Evolutionary conservation across 2,329 filamentous ascomycete species (phyloP), one percentile per base, ranked within the genome.

Genomic region (Neoarthrinium moseri): DNA sequence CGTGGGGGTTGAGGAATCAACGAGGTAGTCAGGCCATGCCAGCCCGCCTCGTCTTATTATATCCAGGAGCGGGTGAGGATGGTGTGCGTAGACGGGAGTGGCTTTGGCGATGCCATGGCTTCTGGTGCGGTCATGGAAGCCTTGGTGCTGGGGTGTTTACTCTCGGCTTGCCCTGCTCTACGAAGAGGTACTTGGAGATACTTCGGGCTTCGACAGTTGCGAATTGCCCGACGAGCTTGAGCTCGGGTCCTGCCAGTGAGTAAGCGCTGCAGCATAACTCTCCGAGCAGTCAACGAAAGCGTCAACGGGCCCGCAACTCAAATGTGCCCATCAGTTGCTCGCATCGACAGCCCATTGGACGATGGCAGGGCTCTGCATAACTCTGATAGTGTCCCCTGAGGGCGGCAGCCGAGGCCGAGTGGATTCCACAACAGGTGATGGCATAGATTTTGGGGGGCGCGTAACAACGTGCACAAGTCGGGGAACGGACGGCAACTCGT

Each of bases 141-240:
- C 37, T 40, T 40, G 37, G 35, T n/a, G 18, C 18, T n/a, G 15
- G 15, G 20, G 37, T 29, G 18, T 18, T n/a, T 29, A 12, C 24
- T 40, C 37, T 40, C 22, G 24, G 40, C 26, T 43, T 12, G 20
- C 27, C 13, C 29, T 20, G 40, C 30, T 18, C 24, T 32, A 56
- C 53, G 46, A 47, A 45, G 3, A 48, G 54, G 47, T 56, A 56
- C 53, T 49, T 53, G 20, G 11, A 38, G 29, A 45, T 57, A 57
- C 55, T 56, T 56, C 52, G 51, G 53, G 37, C 43, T 17, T 54
- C 43, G 36, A 49, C 43, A 53, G 48, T 52, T 43, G 47, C 49
- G 49, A 56, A 50, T 49, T 44, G 49, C 46, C 42, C 47, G 22
- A 45, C 27, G 17, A 43, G 37, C 40, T 43, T 29, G 39, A 29